Evolutionary conservation across 257 asterid species (phyloP).

Genomic region (Lithospermum erythrorhizon): DNA sequence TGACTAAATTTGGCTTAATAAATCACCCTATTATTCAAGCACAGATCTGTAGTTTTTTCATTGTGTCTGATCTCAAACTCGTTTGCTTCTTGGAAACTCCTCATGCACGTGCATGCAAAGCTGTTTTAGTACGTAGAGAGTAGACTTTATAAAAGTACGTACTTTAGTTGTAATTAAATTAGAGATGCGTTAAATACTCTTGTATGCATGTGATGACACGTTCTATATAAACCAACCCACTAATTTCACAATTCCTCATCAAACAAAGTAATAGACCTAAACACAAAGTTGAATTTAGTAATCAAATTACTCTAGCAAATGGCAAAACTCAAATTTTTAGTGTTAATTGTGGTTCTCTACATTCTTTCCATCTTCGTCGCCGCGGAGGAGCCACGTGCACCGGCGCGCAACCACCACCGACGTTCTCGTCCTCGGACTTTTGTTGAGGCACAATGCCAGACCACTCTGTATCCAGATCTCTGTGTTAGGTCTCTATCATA

Average conservation of each 20-base stretch:
- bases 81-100: neutral
- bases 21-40: neutral
- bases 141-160: neutral
- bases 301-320: neutral
- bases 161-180: neutral
- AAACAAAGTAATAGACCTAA: neutral
- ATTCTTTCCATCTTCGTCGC: neutral
- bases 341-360: neutral
- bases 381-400: too few relatives aligned
- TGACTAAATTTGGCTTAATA: neutral
- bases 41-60: neutral
- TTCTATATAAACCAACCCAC: neutral
- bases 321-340: neutral
- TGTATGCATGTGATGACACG: neutral
- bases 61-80: neutral
- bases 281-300: too few relatives aligned
- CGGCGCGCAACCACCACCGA: neutral
- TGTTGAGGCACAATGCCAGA: constrained; percentile 19
- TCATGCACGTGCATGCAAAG: neutral
- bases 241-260: neutral
- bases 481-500: constrained; percentile 10
- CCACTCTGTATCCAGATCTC: constrained; percentile 10
- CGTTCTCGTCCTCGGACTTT: constrained; percentile 13
- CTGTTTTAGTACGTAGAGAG: too few relatives aligned
- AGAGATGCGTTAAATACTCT: neutral